These are phyloP conservation scores for Calocera viscosa DNA, from an alignment of 768 basidiomycete genomes.

Conservation along the genomic window DNA sequence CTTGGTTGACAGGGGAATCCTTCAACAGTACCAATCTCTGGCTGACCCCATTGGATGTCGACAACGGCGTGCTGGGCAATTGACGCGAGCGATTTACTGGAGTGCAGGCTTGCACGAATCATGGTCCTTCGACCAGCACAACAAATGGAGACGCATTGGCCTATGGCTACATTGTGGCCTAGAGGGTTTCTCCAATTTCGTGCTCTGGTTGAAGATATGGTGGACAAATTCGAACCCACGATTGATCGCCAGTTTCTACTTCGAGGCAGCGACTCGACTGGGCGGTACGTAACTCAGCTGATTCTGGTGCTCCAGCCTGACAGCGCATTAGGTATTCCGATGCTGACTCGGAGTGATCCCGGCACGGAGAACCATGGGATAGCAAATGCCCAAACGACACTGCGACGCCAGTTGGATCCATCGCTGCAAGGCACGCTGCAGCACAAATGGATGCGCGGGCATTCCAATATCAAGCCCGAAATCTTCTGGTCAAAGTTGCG, in stretches of 20 bases:
- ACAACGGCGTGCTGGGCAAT: constrained; percentile 16
- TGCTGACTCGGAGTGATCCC: constrained; percentile 35
- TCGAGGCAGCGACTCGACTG: not conserved
- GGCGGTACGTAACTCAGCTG: not conserved
- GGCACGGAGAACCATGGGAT: constrained; percentile 35
- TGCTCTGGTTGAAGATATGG: not conserved
- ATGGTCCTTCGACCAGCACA: constrained; percentile 33
- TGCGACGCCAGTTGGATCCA: constrained; percentile 34
- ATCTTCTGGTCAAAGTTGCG: constrained; percentile 30
- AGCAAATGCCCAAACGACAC: constrained; percentile 34
- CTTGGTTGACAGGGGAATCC: not conserved
- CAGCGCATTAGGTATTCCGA: constrained; percentile 22
- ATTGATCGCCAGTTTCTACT: not conserved
- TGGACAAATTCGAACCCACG: constrained; percentile 6
- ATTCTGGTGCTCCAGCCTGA: not conserved
- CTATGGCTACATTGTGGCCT: constrained; percentile 25
- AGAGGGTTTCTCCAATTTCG: constrained; percentile 12
- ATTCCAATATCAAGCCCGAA: constrained; percentile 36
- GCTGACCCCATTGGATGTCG: constrained; percentile 7
- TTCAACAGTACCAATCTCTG: not conserved
- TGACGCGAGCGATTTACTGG: constrained; percentile 27
- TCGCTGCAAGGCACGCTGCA: constrained; percentile 29
- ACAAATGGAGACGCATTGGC: constrained; percentile 36
- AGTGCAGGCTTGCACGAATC: constrained; percentile 35
- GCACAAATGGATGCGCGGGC: constrained; percentile 29